A percentile compares a stretch with the other conserved stretches of the same genome.
These are phyloP conservation scores for Exutisphaerella laricina DNA, from an alignment of 2,329 filamentous ascomycete species.

Conservation along the genomic window DNA sequence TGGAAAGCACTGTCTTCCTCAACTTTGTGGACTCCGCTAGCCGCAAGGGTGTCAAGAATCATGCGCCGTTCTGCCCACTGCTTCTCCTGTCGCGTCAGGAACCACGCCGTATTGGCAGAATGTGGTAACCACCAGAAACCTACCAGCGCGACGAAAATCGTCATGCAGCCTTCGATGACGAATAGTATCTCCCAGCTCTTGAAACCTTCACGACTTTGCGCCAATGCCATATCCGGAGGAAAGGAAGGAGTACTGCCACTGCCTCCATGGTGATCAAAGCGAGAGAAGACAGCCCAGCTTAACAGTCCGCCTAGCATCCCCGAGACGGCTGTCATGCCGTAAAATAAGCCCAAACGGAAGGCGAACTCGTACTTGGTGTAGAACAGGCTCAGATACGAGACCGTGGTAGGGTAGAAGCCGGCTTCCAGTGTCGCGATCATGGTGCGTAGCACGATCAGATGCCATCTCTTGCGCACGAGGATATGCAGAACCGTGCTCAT, in stretches of 20 bases:
- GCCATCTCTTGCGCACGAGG: conserved; percentile 43
- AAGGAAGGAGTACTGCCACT: conserved; percentile 5
- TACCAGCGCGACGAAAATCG: conserved; percentile 42
- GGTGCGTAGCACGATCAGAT: conserved; percentile 43
- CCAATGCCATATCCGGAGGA: conserved; percentile 4
- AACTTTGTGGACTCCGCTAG: conserved; percentile 6
- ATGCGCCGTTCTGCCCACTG: conserved; percentile 46
- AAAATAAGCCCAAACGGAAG: conserved; percentile 50
- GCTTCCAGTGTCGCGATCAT: conserved; percentile 48
- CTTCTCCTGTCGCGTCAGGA: conserved; percentile 43
- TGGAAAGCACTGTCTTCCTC: conserved; percentile 1
- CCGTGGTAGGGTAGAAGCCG: conserved; percentile 55
- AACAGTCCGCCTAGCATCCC: conserved; percentile 53
- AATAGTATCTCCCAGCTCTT: conserved; percentile 50
- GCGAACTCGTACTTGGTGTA: conserved; percentile 56
- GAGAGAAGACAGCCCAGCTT: conserved; percentile 46
- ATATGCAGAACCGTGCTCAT: conserved; percentile 45
- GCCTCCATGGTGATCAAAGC: conserved; percentile 29
- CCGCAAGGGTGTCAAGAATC: conserved; percentile 21
- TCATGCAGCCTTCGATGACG: conserved; percentile 45
- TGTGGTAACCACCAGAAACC: conserved; percentile 49
- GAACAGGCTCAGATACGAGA: conserved; percentile 55
- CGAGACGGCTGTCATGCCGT: conserved; percentile 52
- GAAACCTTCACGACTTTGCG: conserved; percentile 28
- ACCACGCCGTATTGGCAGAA: conserved; percentile 48